Conservation (phyloP, 2,329 filamentous ascomycete genomes). For the Trichoderma sp. region DNA sequence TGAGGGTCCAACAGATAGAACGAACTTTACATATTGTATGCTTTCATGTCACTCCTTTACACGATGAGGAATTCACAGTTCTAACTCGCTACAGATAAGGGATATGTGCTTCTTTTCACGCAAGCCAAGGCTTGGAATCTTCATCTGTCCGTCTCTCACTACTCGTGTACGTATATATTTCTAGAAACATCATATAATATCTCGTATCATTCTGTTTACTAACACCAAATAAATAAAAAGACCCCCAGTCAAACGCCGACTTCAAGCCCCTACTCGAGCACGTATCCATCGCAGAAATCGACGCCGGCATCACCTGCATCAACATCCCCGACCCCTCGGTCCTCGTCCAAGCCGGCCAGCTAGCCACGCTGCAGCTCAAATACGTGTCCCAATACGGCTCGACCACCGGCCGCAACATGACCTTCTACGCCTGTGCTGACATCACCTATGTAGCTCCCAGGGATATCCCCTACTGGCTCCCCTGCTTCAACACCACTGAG, state of each 20-base stretch:
- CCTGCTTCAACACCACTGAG: background rate
- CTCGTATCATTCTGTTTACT: background rate
- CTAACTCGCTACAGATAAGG: background rate
- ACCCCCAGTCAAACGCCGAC: background rate
- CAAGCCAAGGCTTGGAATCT: background rate
- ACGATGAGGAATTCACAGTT: background rate
- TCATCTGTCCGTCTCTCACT: background rate
- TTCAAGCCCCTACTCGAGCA: background rate
- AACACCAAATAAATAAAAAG: background rate
- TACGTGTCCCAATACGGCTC: slow-evolving; percentile 45
- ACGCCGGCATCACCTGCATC: slow-evolving; percentile 47
- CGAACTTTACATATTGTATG: background rate
- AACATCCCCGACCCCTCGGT: slow-evolving; percentile 34
- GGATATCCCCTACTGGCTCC: background rate
- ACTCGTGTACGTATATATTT: background rate
- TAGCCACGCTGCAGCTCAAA: slow-evolving; percentile 48
- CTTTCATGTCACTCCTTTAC: background rate
- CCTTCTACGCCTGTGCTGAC: slow-evolving; percentile 50
- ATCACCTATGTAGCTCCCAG: slow-evolving; percentile 33
- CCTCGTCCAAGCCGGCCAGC: slow-evolving; percentile 38
- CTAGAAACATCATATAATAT: background rate
- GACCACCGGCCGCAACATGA: slow-evolving; percentile 39
- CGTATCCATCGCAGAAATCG: slow-evolving; percentile 25
- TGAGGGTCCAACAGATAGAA: background rate
- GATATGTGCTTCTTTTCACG: background rate